phyloP scores from a whole-genome alignment of 2,329 filamentous ascomycete genomes.

The Fusarium torulosum region DNA sequence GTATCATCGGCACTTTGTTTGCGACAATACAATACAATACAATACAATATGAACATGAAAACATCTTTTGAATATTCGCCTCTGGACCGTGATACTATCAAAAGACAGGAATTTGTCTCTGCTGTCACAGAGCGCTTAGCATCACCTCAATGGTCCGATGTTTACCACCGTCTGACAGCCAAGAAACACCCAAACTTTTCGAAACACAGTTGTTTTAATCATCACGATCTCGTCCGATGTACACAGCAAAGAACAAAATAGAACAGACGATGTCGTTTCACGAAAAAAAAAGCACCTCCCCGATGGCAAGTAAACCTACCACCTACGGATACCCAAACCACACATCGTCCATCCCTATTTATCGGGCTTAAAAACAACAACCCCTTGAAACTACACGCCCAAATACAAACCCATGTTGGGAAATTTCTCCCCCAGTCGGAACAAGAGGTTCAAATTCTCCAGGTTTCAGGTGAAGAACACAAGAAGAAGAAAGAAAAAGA shows the following conservation, averaged over 20 bases:
- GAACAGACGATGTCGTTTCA: conserved; percentile 19
- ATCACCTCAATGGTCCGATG: neutral
- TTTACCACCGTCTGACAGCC: neutral
- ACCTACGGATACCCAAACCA: no score
- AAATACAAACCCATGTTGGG: neutral
- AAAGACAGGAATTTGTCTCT: no score
- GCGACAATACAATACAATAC: no score
- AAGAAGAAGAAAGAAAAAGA: neutral
- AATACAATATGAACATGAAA: no score
- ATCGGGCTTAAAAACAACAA: neutral
- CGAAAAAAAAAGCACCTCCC: conserved; percentile 9
- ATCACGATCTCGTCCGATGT: conserved; percentile 6
- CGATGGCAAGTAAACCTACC: neutral
- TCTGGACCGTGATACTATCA: no score
- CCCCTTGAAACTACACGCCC: conserved; percentile 27
- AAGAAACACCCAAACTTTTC: conserved; percentile 22
- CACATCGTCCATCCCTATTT: neutral
- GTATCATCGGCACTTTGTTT: no score
- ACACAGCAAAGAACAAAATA: neutral
- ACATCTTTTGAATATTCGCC: no score
- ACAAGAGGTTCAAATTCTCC: conserved; percentile 2
- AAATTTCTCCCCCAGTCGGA: conserved; percentile 38
- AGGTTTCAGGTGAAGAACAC: conserved; percentile 37
- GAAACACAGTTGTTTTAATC: conserved; percentile 27
- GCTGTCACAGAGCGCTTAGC: neutral